phyloP scores from a whole-genome alignment of 441 rosid species.

The Melastoma candidum region DNA sequence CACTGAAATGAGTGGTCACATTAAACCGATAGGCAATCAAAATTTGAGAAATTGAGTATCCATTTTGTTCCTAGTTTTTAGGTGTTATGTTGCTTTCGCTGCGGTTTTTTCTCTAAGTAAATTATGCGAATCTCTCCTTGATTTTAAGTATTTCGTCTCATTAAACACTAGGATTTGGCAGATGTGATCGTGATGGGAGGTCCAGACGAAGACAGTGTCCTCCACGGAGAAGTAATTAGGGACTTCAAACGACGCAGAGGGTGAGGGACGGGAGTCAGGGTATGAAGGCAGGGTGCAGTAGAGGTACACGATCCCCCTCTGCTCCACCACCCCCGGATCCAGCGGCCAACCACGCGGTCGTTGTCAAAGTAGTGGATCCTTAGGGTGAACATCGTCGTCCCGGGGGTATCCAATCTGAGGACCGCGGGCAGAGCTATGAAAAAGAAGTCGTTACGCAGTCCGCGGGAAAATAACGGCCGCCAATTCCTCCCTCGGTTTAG shows the following conservation, averaged over 20 bases:
- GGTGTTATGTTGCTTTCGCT: too few relatives aligned
- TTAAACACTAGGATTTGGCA: slow-evolving; percentile 28
- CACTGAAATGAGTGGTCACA: slow-evolving; percentile 97
- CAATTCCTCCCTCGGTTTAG: too few relatives aligned
- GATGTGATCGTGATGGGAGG: slow-evolving; percentile 33
- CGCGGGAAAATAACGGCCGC: too few relatives aligned
- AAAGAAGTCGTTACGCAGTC: too few relatives aligned
- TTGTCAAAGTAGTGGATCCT: slow-evolving; percentile 81
- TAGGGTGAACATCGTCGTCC: slow-evolving; percentile 46
- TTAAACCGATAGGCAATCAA: slow-evolving; percentile 33
- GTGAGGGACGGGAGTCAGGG: slow-evolving; percentile 53
- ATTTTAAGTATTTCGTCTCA: too few relatives aligned
- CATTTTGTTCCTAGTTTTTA: too few relatives aligned
- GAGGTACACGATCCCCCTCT: slow-evolving; percentile 71
- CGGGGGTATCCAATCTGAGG: too few relatives aligned
- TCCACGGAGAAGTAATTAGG: slow-evolving; percentile 72
- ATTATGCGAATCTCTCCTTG: too few relatives aligned
- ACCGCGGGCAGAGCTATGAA: too few relatives aligned
- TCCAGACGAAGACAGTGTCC: slow-evolving; percentile 68
- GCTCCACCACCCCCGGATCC: slow-evolving; percentile 37
- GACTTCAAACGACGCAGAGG: slow-evolving; percentile 74
- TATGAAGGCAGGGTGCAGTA: slow-evolving; percentile 50
- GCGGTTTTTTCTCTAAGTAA: too few relatives aligned
- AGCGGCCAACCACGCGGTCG: slow-evolving; percentile 28
- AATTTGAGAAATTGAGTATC: slow-evolving; percentile 12